Base-by-base conservation (phyloP, 257 asterid genomes). In the Prunella vulgaris region DNA sequence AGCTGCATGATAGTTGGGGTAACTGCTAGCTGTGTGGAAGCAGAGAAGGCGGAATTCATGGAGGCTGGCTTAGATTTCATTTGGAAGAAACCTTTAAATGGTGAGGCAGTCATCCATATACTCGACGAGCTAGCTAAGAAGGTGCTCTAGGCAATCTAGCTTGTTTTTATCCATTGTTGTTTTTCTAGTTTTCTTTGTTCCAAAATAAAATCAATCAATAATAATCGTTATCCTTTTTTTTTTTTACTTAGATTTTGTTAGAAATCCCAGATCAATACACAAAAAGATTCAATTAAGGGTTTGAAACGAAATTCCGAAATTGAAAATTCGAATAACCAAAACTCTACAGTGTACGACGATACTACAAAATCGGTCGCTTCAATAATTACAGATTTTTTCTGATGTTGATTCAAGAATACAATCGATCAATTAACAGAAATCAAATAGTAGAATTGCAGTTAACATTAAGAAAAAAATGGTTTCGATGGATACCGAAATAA, bases 1-100 rank as follows among this genome's bases (percentile, higher is more conserved):
- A 73, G 24, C 2, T 57, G 82, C 75, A 73, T 75, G 87, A 87
- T 87, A 66, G 81, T 77, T 14, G 93, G 90, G n/a, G 79, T 82
- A 8, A 80, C 84, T 10, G 53, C 68, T 25, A 10, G 73, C 0
- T 28, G 46, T 0, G n/a, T 33, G 9, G 77, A 71, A 27, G 68
- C 38, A 0, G 76, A 75, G 63, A 86, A 69, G 54, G 66, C 60
- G 15, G 82, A 77, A 10, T 87, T 87, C 67, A 27, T 71, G 30
- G 80, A 27, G n/a, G 80, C 84, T 17, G 85, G 93, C 1, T 63
- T 84, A 15, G 85, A 84, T 76, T 56, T 28, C 25, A 79, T 85
- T 22, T 53, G 61, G 64, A 71, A 67, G 28, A 87, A 86, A 38
- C 88, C 86, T 5, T 20, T 84, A 35, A 59, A 24, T 5, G 9